phyloP scores from a whole-genome alignment of 345 rosid genomes.

The Sonneratia caseolaris region DNA sequence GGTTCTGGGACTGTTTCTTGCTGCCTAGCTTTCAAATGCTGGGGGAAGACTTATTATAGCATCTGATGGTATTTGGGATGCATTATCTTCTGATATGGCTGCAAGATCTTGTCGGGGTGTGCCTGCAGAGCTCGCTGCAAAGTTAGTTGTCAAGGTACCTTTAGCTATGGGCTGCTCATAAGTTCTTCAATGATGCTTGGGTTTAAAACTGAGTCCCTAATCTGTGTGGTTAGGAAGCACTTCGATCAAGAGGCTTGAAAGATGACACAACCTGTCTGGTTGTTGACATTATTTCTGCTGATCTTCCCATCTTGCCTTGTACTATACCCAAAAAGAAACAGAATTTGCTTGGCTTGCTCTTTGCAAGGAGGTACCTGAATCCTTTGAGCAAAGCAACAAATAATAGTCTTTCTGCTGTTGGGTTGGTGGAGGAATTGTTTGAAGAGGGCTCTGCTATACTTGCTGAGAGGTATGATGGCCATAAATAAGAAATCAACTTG shows the following conservation, averaged over 20 bases:
- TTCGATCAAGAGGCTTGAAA: constrained; percentile 92
- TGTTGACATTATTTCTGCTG: constrained; percentile 90
- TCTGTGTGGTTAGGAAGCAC: constrained; percentile 54
- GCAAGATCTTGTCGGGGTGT: constrained; percentile 91
- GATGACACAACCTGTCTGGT: constrained; percentile 99
- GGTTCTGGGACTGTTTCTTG: neutral
- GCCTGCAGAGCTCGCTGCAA: constrained; percentile 95
- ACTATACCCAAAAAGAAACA: constrained; percentile 65
- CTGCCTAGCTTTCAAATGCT: constrained; percentile 64
- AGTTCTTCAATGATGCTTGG: neutral
- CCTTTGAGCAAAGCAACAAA: constrained; percentile 43
- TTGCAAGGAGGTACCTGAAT: constrained; percentile 45
- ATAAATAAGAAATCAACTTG: neutral
- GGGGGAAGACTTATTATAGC: constrained; percentile 97
- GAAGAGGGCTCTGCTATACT: constrained; percentile 99
- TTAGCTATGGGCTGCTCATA: constrained; percentile 10
- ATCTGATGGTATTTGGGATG: constrained; percentile 99
- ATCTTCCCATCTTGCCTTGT: constrained; percentile 68
- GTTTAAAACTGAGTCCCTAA: constrained; percentile 27
- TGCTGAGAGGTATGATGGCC: constrained; percentile 60
- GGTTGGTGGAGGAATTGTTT: constrained; percentile 91
- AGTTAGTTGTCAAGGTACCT: constrained; percentile 76
- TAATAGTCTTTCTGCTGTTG: constrained; percentile 77
- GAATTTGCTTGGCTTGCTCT: constrained; percentile 45
- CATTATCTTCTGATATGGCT: constrained; percentile 83